Evolutionary conservation across 345 rosid species (phyloP), one percentile per base, ranked within the genome.

Genomic region (Melastoma malabathricum): DNA sequence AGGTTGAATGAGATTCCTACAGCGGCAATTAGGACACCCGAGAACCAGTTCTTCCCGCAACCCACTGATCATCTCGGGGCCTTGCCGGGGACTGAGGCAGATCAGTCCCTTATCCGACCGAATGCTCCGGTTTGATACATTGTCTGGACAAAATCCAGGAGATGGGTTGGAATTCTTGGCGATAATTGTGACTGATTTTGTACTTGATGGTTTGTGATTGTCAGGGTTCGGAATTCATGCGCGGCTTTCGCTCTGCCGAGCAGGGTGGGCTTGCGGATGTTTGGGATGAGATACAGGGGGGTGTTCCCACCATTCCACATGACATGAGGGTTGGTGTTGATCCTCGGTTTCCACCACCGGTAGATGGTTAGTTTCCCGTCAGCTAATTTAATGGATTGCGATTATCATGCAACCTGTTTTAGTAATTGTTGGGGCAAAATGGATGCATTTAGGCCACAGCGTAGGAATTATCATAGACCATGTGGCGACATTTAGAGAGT

Each of bases 81-180:
- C 12, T 86, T 86, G 57, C 98, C 96, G 4, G 98, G 98, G 47
- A 75, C 86, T 17, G 98, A 90, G 63, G 65, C 80, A 25, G 96
- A 84, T 55, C 80, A 74, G 47, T 71, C 85, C 6, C 47, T 65
- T 72, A 57, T 72, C 67, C 86, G 64, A 16, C 81, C 85, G 4
- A 69, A 70, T 57, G 69, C 75, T 55, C 94, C 84, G 98, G 96
- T 84, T 29, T 54, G 10, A 31, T 51, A 19, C 39, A 48, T 9
- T 64, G 46, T 29, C 8, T 34, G 12, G 12, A 19, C 17, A 39
- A 18, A 17, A 10, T 45, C 22, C 18, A 2, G 53, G 20, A 31
- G 43, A 20, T 41, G 31, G 16, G 39, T 48, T 23, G 18, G 16
- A 20, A 7, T 48, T 43, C 43, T 41, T 41, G 54, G 3, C 29